Percentiles rank a stretch among this genome's conserved stretches.
Conservation (phyloP, 2,329 filamentous ascomycete genomes). For the Stachybotrys chartarum region DNA sequence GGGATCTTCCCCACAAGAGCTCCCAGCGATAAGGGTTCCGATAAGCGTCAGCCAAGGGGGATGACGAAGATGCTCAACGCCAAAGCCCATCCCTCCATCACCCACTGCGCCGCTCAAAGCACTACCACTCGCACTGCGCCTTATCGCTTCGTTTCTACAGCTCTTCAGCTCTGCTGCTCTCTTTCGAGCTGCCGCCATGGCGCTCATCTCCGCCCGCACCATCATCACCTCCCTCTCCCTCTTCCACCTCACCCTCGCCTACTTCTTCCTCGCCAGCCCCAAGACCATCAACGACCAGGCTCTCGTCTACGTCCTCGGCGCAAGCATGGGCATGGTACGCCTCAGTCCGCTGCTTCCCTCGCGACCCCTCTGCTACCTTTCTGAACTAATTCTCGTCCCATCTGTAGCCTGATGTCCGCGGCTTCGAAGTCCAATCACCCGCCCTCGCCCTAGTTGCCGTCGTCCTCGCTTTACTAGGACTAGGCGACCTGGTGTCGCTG, state of each 20-base stretch:
- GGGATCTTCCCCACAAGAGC: not conserved
- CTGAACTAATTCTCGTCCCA: not conserved
- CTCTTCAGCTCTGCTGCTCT: not conserved
- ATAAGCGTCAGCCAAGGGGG: not conserved
- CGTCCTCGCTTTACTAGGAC: constrained; percentile 53
- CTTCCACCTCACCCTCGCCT: constrained; percentile 77
- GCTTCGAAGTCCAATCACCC: constrained; percentile 63
- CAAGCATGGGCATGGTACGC: constrained; percentile 72
- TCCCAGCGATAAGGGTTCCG: not conserved
- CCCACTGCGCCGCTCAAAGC: not conserved
- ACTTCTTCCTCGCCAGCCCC: constrained; percentile 74
- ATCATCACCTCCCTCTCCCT: constrained; percentile 77
- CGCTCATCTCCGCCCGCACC: constrained; percentile 69
- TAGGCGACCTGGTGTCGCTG: constrained; percentile 59
- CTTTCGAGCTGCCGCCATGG: constrained; percentile 49
- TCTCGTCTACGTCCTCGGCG: constrained; percentile 72
- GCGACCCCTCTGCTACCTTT: not conserved
- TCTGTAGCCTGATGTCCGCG: constrained; percentile 41
- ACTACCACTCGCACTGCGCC: not conserved
- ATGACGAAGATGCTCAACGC: not conserved
- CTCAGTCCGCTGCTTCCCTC: not conserved
- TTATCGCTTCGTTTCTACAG: not conserved
- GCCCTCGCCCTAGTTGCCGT: constrained; percentile 67
- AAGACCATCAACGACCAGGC: constrained; percentile 68
- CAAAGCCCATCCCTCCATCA: not conserved